A percentile compares a stretch with the other conserved stretches of the same genome.
Evolutionary conservation across 2,329 filamentous ascomycete species (phyloP).

Genomic region (Lachnellula arida): DNA sequence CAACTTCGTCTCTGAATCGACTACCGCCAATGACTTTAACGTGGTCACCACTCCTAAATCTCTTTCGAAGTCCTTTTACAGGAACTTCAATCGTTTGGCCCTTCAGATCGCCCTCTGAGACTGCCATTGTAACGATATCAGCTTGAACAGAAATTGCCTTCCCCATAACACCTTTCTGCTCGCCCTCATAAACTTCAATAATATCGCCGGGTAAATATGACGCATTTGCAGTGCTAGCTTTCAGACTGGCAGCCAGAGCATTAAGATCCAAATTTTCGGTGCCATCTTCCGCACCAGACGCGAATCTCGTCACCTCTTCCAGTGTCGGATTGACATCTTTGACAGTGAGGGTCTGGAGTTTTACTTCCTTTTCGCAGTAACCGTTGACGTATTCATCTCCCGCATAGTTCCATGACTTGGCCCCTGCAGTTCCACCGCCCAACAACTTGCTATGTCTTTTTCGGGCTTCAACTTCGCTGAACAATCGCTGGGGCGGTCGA

Average conservation of each 20-base stretch:
- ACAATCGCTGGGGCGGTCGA: constrained; percentile 80
- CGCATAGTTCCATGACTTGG: constrained; percentile 77
- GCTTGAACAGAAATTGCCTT: constrained; percentile 80
- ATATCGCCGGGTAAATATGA: constrained; percentile 89
- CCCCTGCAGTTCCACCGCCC: constrained; percentile 36
- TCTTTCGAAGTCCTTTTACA: constrained; percentile 84
- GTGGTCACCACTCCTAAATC: constrained; percentile 90
- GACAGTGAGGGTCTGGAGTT: constrained; percentile 77
- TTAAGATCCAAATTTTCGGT: constrained; percentile 91
- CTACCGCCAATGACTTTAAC: constrained; percentile 98
- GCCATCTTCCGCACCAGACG: constrained; percentile 82
- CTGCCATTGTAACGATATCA: constrained; percentile 85
- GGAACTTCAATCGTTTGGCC: constrained; percentile 90
- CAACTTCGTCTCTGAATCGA: constrained; percentile 89
- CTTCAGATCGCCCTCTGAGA: constrained; percentile 74
- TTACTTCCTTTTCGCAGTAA: constrained; percentile 90
- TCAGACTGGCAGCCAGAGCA: constrained; percentile 83
- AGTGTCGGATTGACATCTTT: constrained; percentile 90
- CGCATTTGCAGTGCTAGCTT: constrained; percentile 74
- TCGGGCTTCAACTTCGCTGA: constrained; percentile 87
- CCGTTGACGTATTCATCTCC: constrained; percentile 89
- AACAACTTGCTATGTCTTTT: constrained; percentile 70
- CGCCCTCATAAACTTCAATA: constrained; percentile 94
- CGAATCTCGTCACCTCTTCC: constrained; percentile 94
- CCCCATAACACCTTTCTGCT: constrained; percentile 87